A percentile compares a stretch with the other conserved stretches of the same genome.
Conservation (phyloP, 2,329 filamentous ascomycete genomes). For the Sphaerulina populicola region DNA sequence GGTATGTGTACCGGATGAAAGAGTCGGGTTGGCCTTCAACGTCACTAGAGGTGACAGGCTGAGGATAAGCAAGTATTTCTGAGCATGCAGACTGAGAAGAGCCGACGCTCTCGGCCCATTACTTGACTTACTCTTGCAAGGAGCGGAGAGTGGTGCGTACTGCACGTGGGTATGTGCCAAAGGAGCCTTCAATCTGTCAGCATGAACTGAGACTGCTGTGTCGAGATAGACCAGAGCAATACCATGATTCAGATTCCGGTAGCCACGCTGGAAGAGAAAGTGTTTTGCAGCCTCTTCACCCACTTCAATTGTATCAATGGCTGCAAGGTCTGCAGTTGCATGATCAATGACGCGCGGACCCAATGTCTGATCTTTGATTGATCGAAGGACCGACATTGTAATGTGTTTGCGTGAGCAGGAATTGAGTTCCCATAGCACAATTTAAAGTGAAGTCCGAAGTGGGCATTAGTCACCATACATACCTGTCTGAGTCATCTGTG, state of each 20-base stretch:
- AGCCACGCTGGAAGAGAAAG: slow-evolving; percentile 62
- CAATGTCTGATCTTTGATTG: background rate
- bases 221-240: slow-evolving; percentile 21
- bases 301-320: slow-evolving; percentile 24
- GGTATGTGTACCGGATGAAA: slow-evolving; percentile 65
- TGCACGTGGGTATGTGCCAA: slow-evolving; percentile 61
- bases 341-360: background rate
- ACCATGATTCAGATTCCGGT: slow-evolving; percentile 73
- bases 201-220: background rate
- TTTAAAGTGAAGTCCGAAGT: background rate
- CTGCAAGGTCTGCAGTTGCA: slow-evolving; percentile 4
- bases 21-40: slow-evolving; percentile 62
- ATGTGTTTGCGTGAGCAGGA: background rate
- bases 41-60: slow-evolving; percentile 19
- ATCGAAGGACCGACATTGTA: background rate
- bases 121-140: slow-evolving; percentile 49
- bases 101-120: background rate
- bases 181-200: slow-evolving; percentile 53
- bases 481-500: background rate
- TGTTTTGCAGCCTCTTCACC: slow-evolving; percentile 47
- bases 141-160: slow-evolving; percentile 53
- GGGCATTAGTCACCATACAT: background rate
- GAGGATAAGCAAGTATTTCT: too few species aligned
- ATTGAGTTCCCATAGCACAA: background rate
- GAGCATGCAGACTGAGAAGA: too few species aligned